Percentiles rank a stretch among this genome's conserved stretches.
phyloP scores from a whole-genome alignment of 352 stramenopile species.

The Pythium sp. region DNA sequence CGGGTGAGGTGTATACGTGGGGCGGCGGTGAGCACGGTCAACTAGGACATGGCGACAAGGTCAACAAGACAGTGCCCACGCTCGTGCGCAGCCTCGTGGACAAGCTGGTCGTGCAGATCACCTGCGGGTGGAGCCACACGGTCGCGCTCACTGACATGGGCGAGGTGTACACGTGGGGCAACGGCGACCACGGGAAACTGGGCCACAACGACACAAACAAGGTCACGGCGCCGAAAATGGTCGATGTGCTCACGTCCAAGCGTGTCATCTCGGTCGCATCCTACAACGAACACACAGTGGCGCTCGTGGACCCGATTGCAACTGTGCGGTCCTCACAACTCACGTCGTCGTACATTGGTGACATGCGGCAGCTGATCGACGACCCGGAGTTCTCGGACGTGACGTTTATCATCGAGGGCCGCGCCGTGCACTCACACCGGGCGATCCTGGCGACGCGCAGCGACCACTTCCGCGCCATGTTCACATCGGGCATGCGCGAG shows the following conservation, averaged over 20 bases:
- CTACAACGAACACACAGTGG: conserved; percentile 98
- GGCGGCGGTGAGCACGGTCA: conserved; percentile 92
- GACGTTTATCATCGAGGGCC: conserved; percentile 84
- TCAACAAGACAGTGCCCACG: conserved; percentile 93
- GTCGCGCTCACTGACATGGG: conserved; percentile 92
- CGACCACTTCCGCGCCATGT: conserved; percentile 94
- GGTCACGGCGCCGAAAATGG: conserved; percentile 91
- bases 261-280: conserved; percentile 94
- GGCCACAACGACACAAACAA: conserved; percentile 94
- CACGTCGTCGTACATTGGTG: conserved; percentile 82
- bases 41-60: conserved; percentile 96
- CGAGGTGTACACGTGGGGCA: conserved; percentile 93
- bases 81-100: conserved; percentile 88
- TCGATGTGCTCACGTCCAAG: conserved; percentile 90
- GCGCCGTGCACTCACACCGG: conserved; percentile 79
- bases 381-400: conserved; percentile 88
- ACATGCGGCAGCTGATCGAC: conserved; percentile 93
- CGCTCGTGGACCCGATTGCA: conserved; percentile 83
- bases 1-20: conserved; percentile 86
- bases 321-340: conserved; percentile 74
- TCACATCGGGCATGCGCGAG: conserved; percentile 94
- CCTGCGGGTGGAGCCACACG: conserved; percentile 95
- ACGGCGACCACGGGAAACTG: conserved; percentile 93
- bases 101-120: conserved; percentile 92
- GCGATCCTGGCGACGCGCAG: conserved; percentile 93